Evolutionary conservation across 495 filamentous ascomycete genomes (phyloP).

Genomic region (Pseudomonodictys pantanalensis): DNA sequence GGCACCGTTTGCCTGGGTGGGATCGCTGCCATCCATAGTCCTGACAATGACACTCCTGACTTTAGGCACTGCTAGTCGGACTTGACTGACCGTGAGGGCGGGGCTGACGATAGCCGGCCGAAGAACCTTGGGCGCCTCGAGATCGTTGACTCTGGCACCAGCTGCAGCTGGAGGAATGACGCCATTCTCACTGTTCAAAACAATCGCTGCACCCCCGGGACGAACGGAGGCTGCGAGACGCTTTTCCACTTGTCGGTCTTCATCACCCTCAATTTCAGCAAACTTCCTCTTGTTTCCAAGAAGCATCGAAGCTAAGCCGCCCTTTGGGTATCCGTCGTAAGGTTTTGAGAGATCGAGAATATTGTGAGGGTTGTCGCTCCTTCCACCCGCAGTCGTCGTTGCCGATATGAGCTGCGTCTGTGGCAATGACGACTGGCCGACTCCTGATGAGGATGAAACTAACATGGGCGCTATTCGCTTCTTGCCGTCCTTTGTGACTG

Average conservation of each 20-base stretch:
- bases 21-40: slow-evolving; percentile 52
- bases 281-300: slow-evolving; percentile 91
- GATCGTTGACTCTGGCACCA: not conserved
- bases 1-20: slow-evolving; percentile 42
- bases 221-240: slow-evolving; percentile 54
- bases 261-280: slow-evolving; percentile 60
- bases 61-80: slow-evolving; percentile 87
- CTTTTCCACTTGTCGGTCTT: slow-evolving; percentile 66
- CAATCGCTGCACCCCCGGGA: slow-evolving; percentile 67
- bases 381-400: slow-evolving; percentile 50
- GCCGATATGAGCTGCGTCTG: slow-evolving; percentile 78
- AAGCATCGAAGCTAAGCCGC: slow-evolving; percentile 78
- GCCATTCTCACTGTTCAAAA: slow-evolving; percentile 73
- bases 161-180: slow-evolving; percentile 49
- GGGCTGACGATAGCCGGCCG: slow-evolving; percentile 85
- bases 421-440: slow-evolving; percentile 80
- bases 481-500: slow-evolving; percentile 93
- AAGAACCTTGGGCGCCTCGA: slow-evolving; percentile 69
- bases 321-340: slow-evolving; percentile 88
- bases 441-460: slow-evolving; percentile 77
- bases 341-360: slow-evolving; percentile 91
- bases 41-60: slow-evolving; percentile 75
- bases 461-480: slow-evolving; percentile 91
- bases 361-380: slow-evolving; percentile 74
- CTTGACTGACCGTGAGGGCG: slow-evolving; percentile 72